A percentile compares a stretch with the other conserved stretches of the same genome.
Evolutionary conservation across 352 stramenopile genomes (phyloP).

Genomic region (Phytopythium cucurbitacearum): DNA sequence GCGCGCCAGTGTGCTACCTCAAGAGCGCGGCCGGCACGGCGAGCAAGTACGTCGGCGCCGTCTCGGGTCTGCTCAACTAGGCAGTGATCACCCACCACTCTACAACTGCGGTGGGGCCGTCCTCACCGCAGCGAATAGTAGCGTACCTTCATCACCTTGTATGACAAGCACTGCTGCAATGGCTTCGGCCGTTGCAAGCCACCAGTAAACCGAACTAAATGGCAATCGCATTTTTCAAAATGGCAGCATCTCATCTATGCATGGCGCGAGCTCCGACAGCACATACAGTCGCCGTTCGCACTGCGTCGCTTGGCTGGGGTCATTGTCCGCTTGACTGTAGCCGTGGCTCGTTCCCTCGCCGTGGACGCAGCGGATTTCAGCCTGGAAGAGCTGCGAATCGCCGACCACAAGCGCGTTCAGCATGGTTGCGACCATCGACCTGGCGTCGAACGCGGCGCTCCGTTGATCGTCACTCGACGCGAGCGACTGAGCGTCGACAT

Average conservation of each 20-base stretch:
- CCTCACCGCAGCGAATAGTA: background rate
- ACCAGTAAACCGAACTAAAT: too few species aligned
- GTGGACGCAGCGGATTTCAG: slow-evolving; percentile 18
- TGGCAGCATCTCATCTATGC: slow-evolving; percentile 9
- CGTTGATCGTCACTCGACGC: background rate
- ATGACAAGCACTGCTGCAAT: background rate
- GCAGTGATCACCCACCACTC: background rate
- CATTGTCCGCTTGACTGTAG: background rate
- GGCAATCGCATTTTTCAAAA: slow-evolving; percentile 7
- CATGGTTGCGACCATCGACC: slow-evolving; percentile 21
- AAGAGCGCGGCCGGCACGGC: slow-evolving; percentile 20
- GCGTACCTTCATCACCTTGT: background rate
- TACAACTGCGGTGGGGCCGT: background rate
- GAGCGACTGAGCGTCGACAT: slow-evolving; percentile 41
- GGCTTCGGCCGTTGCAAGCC: background rate
- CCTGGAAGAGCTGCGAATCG: slow-evolving; percentile 29
- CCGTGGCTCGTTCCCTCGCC: slow-evolving; percentile 5
- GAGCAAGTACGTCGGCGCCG: slow-evolving; percentile 14
- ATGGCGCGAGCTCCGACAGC: slow-evolving; percentile 10
- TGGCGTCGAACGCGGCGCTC: slow-evolving; percentile 12
- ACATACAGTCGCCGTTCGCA: background rate
- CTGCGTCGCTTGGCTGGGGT: background rate
- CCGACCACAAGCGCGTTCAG: slow-evolving; percentile 35
- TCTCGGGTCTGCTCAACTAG: slow-evolving; percentile 32
- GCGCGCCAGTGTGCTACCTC: slow-evolving; percentile 33